Evolutionary conservation across 179 eudicot species (phyloP).

Genomic region (Beta lomatogona): DNA sequence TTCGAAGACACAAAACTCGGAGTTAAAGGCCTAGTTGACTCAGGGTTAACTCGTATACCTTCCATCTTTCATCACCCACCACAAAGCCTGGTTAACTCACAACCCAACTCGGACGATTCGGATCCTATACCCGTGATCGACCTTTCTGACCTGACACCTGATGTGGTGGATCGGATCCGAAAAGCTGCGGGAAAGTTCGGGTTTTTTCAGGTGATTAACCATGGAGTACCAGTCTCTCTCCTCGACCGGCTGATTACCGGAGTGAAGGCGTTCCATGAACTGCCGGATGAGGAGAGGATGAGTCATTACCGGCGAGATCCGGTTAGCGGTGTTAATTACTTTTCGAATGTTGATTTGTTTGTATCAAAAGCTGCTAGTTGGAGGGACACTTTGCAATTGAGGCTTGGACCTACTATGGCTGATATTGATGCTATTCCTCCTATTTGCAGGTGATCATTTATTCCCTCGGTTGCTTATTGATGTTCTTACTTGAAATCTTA

Average conservation of each 20-base stretch:
- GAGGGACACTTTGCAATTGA: constrained; percentile 65
- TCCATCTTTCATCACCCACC: constrained; percentile 59
- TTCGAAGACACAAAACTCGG: constrained; percentile 72
- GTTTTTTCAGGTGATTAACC: constrained; percentile 69
- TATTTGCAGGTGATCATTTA: constrained; percentile 35
- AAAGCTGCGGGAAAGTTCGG: constrained; percentile 48
- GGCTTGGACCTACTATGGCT: constrained; percentile 38
- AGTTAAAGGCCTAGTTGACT: constrained; percentile 71
- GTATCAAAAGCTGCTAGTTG: constrained; percentile 78
- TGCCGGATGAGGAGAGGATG: constrained; percentile 38
- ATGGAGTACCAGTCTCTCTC: constrained; percentile 40
- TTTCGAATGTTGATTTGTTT: constrained; percentile 62
- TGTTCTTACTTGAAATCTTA: too few relatives aligned
- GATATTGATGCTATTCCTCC: constrained; percentile 36
- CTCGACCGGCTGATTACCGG: constrained; percentile 33
- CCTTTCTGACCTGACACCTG: constrained; percentile 10
- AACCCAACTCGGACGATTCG: neutral
- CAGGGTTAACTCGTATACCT: constrained; percentile 57
- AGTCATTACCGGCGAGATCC: constrained; percentile 39
- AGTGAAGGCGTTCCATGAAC: constrained; percentile 46
- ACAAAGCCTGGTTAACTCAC: constrained; percentile 27
- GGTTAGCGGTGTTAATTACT: constrained; percentile 40
- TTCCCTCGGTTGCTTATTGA: neutral
- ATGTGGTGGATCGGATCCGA: constrained; percentile 34
- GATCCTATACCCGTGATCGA: too few relatives aligned